A percentile compares a stretch with the other conserved stretches of the same genome.
Evolutionary conservation across 306 rosid species (phyloP).

Genomic region (Ormosia semicastrata): DNA sequence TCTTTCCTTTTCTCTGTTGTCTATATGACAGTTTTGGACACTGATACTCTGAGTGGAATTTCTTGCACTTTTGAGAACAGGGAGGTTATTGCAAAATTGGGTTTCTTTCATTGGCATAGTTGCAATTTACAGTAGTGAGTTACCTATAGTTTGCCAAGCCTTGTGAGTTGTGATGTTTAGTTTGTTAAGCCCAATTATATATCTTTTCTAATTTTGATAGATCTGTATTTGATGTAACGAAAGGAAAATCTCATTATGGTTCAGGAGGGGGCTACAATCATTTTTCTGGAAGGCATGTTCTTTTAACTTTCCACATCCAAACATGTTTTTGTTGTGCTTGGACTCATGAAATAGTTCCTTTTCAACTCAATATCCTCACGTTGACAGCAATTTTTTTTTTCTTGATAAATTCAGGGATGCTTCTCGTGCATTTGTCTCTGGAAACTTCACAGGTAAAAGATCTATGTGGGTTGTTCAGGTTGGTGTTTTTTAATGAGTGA

Average conservation of each 20-base stretch:
- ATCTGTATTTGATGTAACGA: slow-evolving; percentile 86
- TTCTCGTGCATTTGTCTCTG: slow-evolving; percentile 97
- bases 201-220: slow-evolving; percentile 37
- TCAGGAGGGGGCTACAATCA: slow-evolving; percentile 88
- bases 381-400: neutral
- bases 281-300: slow-evolving; percentile 83
- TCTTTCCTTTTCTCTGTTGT: neutral
- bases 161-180: neutral
- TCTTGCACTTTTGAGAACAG: neutral
- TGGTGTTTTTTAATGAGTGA: neutral
- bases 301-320: neutral
- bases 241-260: slow-evolving; percentile 94
- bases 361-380: slow-evolving; percentile 14
- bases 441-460: slow-evolving; percentile 87
- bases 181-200: slow-evolving; percentile 5
- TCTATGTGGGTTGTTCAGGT: neutral
- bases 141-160: neutral
- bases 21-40: neutral
- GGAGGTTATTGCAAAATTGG: neutral
- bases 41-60: neutral
- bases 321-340: neutral
- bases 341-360: neutral
- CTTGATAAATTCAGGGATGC: slow-evolving; percentile 67
- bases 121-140: neutral
- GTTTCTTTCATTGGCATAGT: neutral